Evolutionary conservation across 208 protist genomes (phyloP), one percentile per base, ranked within the genome.

Genomic region (Leishmania lainsoni): DNA sequence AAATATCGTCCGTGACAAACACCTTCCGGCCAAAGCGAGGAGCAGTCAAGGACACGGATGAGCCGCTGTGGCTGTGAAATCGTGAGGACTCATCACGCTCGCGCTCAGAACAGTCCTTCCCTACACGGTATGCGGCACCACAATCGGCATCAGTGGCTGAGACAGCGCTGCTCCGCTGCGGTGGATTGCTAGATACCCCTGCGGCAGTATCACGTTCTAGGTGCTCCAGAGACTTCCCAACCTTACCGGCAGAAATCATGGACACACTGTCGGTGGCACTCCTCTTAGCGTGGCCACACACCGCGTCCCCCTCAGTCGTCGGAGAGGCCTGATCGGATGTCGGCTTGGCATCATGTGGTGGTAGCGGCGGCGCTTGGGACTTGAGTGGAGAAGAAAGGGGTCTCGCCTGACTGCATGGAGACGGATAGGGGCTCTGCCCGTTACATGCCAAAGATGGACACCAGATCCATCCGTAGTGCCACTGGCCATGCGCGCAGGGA

Each of bases 1-100:
- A 89, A 54, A 75, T 80, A 74, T 94, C 90, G 77, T 97, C 92
- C 5, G 94, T 96, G 65, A 97, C 94, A 76, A 92, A 95, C 61
- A 95, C 89, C 79, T 94, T 96, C 20, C 87, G 86, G 14, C 94
- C 94, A 63, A 90, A 90, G 49, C 81, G 63, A 9, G 88, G 84
- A 29, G 76, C 71, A 26, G 69, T 63, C 22, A 81, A 81, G 35
- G 35, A 10, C 45, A 45, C 74, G 58, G 68, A n/a, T 35, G 56
- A 73, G 61, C 66, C 75, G 61, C 76, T 84, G 63, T 58, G 69
- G 32, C 71, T 85, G 79, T 71, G 70, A 39, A 77, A 51, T 26
- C 35, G 74, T 39, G 74, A 32, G 32, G 35, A 51, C 74, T 8
- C 74, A 63, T 56, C 35, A 51, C 74, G 56, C 26, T 20, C 52